Conservation (phyloP, 495 filamentous ascomycete species). For the Penicillium odoratum region DNA sequence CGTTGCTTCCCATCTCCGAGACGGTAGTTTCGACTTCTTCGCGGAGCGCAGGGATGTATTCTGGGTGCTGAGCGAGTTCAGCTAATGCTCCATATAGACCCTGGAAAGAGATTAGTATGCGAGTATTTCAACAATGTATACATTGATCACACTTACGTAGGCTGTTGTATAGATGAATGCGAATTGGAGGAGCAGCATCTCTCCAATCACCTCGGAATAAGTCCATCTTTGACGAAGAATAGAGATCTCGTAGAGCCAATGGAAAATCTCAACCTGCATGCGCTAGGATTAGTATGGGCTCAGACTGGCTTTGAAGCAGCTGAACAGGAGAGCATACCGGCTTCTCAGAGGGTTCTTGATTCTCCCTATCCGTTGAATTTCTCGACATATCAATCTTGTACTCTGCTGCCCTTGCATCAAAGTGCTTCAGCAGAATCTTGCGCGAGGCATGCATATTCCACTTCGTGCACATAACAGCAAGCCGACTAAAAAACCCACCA, state of each 20-base stretch:
- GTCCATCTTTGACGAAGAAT: constrained; percentile 22
- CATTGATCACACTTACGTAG: constrained; percentile 16
- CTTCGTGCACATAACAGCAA: constrained; percentile 18
- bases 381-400: constrained; percentile 20
- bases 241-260: constrained; percentile 26
- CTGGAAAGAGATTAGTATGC: constrained; percentile 8
- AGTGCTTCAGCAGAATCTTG: constrained; percentile 24
- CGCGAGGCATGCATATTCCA: constrained; percentile 31
- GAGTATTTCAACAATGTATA: no score
- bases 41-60: constrained; percentile 28
- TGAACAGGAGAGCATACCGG: constrained; percentile 13
- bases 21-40: constrained; percentile 21
- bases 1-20: constrained; percentile 12
- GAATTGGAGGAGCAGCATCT: constrained; percentile 29
- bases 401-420: constrained; percentile 24
- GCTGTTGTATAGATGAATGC: constrained; percentile 31
- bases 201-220: constrained; percentile 27
- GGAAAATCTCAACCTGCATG: constrained; percentile 26
- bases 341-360: constrained; percentile 3
- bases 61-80: constrained; percentile 27
- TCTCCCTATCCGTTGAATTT: background rate
- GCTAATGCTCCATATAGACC: constrained; percentile 24
- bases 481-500: constrained; percentile 20
- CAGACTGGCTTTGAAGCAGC: no score
- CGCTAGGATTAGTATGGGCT: background rate